Evolutionary conservation across 257 asterid species (phyloP).

Genomic region (Avicennia marina): DNA sequence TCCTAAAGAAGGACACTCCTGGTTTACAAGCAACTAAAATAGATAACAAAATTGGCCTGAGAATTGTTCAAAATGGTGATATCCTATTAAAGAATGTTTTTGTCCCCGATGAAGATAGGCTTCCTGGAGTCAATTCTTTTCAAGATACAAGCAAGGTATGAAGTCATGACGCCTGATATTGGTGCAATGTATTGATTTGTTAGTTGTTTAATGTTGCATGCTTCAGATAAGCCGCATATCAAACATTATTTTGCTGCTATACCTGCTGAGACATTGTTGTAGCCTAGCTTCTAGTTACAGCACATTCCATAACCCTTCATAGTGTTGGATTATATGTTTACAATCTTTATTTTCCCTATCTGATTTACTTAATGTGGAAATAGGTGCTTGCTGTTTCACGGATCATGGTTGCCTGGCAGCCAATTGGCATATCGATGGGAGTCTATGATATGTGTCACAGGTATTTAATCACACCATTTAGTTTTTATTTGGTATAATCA

Average conservation of each 20-base stretch:
- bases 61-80: conserved; percentile 95
- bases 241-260: no score
- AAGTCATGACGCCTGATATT: no score
- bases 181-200: background rate
- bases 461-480: conserved; percentile 28
- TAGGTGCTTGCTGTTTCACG: conserved; percentile 98
- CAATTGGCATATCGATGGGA: conserved; percentile 96
- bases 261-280: background rate
- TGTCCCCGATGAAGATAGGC: conserved; percentile 91
- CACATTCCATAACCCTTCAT: no score
- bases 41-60: conserved; percentile 84
- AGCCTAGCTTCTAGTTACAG: background rate
- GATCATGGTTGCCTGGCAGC: conserved; percentile 93
- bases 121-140: conserved; percentile 84
- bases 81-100: conserved; percentile 70
- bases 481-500: conserved; percentile 4
- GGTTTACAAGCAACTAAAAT: conserved; percentile 92
- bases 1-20: conserved; percentile 73
- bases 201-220: conserved; percentile 6
- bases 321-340: background rate
- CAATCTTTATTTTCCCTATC: conserved; percentile 6
- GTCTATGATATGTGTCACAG: conserved; percentile 97
- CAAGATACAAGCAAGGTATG: conserved; percentile 89
- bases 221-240: no score
- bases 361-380: conserved; percentile 20